Conservation (phyloP, 257 asterid genomes). For the Prunella vulgaris region DNA sequence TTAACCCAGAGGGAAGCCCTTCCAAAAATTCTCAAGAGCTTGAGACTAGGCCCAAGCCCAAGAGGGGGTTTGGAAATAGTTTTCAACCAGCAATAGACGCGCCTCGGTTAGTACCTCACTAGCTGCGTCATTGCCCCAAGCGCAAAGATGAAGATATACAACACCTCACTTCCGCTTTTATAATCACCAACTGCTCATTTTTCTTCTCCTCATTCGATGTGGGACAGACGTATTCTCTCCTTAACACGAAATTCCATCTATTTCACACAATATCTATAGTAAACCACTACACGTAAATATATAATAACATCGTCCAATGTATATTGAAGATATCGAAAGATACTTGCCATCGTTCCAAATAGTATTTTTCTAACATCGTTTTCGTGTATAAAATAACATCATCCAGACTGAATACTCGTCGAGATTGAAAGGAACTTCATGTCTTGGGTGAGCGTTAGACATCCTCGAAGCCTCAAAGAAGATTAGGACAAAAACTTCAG, state of each 20-base stretch:
- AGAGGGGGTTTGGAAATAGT: constrained; percentile 33
- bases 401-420: not conserved
- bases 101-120: constrained; percentile 25
- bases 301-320: not conserved
- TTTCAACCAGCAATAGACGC: constrained; percentile 38
- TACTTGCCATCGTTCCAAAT: not conserved
- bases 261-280: too few relatives aligned
- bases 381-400: not conserved
- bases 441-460: not conserved
- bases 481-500: not conserved
- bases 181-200: not conserved
- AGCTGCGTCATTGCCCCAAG: constrained; percentile 38
- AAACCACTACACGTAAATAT: too few relatives aligned
- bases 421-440: not conserved
- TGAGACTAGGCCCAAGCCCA: constrained; percentile 21
- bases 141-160: not conserved
- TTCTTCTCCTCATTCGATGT: not conserved
- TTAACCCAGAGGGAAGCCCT: constrained; percentile 20
- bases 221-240: constrained; percentile 18
- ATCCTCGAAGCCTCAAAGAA: not conserved
- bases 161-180: accelerated
- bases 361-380: not conserved
- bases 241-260: too few relatives aligned
- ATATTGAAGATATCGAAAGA: not conserved
- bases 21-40: constrained; percentile 29